Percentiles rank a stretch among this genome's conserved stretches.
Evolutionary conservation across 1,284 basidiomycete species (phyloP).

Genomic region (Microbotryum scabiosae): DNA sequence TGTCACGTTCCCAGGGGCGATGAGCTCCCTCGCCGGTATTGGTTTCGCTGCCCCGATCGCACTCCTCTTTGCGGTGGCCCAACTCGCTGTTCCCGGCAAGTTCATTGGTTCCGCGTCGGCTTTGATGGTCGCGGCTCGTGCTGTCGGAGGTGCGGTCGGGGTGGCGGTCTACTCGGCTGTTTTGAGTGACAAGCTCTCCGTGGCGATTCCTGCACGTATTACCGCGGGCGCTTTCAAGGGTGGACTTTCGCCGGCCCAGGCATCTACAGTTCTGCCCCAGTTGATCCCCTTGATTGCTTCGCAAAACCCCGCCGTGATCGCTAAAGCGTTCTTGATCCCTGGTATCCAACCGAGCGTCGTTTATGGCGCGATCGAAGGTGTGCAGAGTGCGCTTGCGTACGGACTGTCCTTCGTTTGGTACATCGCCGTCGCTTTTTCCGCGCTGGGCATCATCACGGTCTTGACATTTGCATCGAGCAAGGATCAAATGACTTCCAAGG

Average conservation of each 20-base stretch:
- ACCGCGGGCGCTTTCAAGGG: constrained; percentile 2
- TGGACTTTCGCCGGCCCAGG: not conserved
- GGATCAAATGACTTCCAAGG: not conserved
- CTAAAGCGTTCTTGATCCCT: not conserved
- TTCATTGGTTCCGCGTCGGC: not conserved
- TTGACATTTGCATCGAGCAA: not conserved
- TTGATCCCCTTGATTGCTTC: not conserved
- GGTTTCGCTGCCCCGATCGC: constrained; percentile 9
- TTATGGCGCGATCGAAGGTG: not conserved
- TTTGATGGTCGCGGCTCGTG: too few species aligned
- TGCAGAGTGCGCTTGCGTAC: not conserved
- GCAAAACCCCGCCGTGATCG: not conserved
- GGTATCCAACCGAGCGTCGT: not conserved
- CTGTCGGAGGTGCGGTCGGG: not conserved
- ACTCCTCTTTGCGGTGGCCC: constrained; percentile 10
- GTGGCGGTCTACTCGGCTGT: not conserved
- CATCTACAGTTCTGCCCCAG: not conserved
- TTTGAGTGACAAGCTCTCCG: not conserved
- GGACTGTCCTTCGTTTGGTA: not conserved
- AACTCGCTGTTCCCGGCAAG: constrained; percentile 14
- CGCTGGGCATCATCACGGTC: not conserved
- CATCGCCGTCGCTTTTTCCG: not conserved
- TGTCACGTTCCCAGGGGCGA: too few species aligned
- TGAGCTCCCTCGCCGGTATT: constrained; percentile 8
- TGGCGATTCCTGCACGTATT: not conserved